Evolutionary conservation across 345 rosid genomes (phyloP), one percentile per base, ranked within the genome.

Genomic region (Abelmoschus esculentus): DNA sequence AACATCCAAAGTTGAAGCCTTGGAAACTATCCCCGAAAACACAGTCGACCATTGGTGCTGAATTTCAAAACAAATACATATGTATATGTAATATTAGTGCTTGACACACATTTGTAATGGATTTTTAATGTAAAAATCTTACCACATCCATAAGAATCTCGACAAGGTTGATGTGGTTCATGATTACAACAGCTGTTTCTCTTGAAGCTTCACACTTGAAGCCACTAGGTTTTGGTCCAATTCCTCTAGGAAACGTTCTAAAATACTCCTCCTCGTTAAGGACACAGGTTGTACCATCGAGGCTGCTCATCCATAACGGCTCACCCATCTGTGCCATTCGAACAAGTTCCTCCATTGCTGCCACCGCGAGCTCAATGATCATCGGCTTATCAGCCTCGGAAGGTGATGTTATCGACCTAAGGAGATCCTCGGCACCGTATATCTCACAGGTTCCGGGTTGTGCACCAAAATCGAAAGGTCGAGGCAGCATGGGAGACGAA

Each of bases 311-410:
- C 99, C 99, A 96, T 46, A 96, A 75, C 2, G 97, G 98, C 49
- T 92, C 96, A 31, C 71, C 86, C 79, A 83, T 73, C 72, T 86
- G 96, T 73, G 91, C 82, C 98, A 90, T 89, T 70, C 80, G 77
- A 49, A 90, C 19, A 0, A 96, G 73, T 75, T 96, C 99, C 69
- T 90, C 96, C 99, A 96, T 92, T 29, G 99, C 98, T 15, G 82
- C 83, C 40, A 87, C 84, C 0, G 96, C 99, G 6, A 96, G 88
- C 81, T 89, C 95, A 7, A 96, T 76, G 47, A 92, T 77, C 79
- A 84, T 73, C 0, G 90, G 91, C 74, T 85, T 92, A 50, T 86
- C 87, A 0, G 81, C 87, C 56, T 89, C 92, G 0, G 76, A 80
- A 0, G 96, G 90, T 8, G 83, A 81, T 42, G 75, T 61, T 22